Percentiles rank a stretch among this genome's conserved stretches.
Evolutionary conservation across 768 basidiomycete species (phyloP).

Genomic region (Termitomyces sp.): DNA sequence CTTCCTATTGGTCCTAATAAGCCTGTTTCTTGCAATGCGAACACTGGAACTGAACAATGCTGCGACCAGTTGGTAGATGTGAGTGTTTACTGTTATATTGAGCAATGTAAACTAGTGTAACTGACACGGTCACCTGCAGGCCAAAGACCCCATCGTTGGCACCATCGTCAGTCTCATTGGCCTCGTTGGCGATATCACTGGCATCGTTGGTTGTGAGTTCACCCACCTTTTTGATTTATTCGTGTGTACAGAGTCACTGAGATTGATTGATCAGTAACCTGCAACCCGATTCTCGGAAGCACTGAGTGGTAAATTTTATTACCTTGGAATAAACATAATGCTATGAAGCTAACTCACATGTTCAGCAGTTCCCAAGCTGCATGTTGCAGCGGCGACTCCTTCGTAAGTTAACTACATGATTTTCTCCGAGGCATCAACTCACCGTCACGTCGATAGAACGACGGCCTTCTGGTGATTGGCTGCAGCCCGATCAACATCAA

Average conservation of each 20-base stretch:
- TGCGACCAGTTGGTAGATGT: background rate
- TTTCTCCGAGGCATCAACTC: background rate
- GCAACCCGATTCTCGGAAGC: constrained; percentile 9
- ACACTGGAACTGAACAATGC: constrained; percentile 6
- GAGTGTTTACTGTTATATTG: background rate
- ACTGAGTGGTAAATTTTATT: constrained; percentile 6
- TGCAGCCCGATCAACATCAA: constrained; percentile 18
- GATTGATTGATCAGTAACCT: constrained; percentile 4
- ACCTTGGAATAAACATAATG: background rate
- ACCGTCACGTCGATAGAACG: constrained; percentile 4
- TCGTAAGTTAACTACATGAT: constrained; percentile 9
- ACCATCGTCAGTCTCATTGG: constrained; percentile 11
- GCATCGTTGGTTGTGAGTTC: constrained; percentile 13
- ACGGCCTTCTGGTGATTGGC: constrained; percentile 11
- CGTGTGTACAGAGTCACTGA: background rate
- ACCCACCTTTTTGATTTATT: background rate
- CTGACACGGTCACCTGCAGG: background rate
- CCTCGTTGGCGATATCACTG: background rate
- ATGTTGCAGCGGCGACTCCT: constrained; percentile 17
- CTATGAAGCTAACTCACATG: background rate
- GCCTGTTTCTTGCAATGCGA: background rate
- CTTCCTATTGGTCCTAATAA: background rate
- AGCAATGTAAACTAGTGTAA: background rate
- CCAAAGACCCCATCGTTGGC: constrained; percentile 1
- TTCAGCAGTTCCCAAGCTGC: constrained; percentile 14